A percentile compares a stretch with the other conserved stretches of the same genome.
phyloP scores from a whole-genome alignment of 1,139 yeast species.

The Lodderomyces parapsilosis region DNA sequence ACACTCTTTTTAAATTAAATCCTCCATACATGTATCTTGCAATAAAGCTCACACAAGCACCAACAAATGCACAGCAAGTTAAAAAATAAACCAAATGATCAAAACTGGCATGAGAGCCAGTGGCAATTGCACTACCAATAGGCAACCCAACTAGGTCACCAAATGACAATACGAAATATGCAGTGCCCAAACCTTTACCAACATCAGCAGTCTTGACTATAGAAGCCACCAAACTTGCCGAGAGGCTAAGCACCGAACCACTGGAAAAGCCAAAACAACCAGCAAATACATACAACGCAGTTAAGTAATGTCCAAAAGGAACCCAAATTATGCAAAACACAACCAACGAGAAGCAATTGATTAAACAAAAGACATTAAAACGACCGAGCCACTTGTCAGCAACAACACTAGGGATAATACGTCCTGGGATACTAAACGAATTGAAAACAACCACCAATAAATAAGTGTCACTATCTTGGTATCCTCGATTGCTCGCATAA shows the following conservation, averaged over 20 bases:
- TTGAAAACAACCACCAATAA: constrained; percentile 28
- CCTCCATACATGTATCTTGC: constrained; percentile 30
- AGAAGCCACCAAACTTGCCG: constrained; percentile 32
- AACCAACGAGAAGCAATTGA: constrained; percentile 20
- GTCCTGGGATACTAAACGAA: constrained; percentile 28
- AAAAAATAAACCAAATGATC: constrained; percentile 31
- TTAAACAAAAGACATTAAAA: constrained; percentile 26
- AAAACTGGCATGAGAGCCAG: constrained; percentile 18
- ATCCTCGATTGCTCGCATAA: constrained; percentile 29
- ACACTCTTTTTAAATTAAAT: constrained; percentile 14
- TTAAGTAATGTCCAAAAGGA: constrained; percentile 25
- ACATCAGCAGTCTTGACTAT: constrained; percentile 29
- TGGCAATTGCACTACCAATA: constrained; percentile 35
- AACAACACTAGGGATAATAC: constrained; percentile 28
- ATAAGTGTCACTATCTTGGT: constrained; percentile 20
- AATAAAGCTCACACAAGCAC: constrained; percentile 24
- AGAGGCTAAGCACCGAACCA: constrained; percentile 30
- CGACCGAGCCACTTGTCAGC: constrained; percentile 31
- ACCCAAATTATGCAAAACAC: constrained; percentile 28
- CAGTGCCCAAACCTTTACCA: constrained; percentile 32
- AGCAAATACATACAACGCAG: constrained; percentile 30
- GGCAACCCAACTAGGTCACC: constrained; percentile 37
- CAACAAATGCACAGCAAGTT: constrained; percentile 23
- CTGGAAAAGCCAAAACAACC: constrained; percentile 30
- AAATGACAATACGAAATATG: constrained; percentile 30